Percentiles rank a stretch among this genome's conserved stretches.
phyloP scores from a whole-genome alignment of 805 yeast genomes.

The Tanozyma kutaoensis region DNA sequence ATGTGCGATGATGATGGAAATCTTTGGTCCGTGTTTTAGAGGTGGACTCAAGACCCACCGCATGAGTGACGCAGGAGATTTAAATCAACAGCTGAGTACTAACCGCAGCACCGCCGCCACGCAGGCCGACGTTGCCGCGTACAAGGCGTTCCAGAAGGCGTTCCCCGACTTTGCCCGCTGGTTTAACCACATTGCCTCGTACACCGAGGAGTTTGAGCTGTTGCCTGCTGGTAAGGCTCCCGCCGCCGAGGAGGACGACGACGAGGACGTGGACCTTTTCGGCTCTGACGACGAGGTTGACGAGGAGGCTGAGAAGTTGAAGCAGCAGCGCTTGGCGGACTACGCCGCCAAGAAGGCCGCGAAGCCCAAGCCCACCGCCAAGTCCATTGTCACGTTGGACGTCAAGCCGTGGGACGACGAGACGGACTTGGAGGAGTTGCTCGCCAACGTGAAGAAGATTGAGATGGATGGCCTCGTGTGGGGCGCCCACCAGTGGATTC shows the following conservation, averaged over 20 bases:
- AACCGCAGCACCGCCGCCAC: constrained; percentile 66
- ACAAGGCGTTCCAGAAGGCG: constrained; percentile 84
- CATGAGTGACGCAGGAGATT: constrained; percentile 64
- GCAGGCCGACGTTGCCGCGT: constrained; percentile 90
- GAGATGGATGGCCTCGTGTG: constrained; percentile 89
- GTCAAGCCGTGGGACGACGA: constrained; percentile 99
- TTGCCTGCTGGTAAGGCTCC: constrained; percentile 71
- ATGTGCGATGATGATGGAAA: constrained; percentile 64
- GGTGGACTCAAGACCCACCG: constrained; percentile 93
- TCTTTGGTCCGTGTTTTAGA: constrained; percentile 95
- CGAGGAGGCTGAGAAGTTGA: constrained; percentile 92
- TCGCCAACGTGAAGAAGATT: constrained; percentile 75
- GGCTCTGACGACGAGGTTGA: constrained; percentile 92
- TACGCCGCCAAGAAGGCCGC: constrained; percentile 95
- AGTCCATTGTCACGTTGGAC: constrained; percentile 91
- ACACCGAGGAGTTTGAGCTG: constrained; percentile 69
- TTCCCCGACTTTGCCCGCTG: constrained; percentile 96
- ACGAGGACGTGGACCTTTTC: constrained; percentile 89
- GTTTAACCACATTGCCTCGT: constrained; percentile 96
- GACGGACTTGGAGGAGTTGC: constrained; percentile 83
- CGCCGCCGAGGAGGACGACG: constrained; percentile 54
- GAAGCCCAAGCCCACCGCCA: constrained; percentile 98
- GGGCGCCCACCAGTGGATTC: constrained; percentile 96
- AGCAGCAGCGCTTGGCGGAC: constrained; percentile 95
- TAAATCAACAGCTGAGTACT: constrained; percentile 6